Conservation (phyloP, 106 monocot species). For the Apostasia ramifera region DNA sequence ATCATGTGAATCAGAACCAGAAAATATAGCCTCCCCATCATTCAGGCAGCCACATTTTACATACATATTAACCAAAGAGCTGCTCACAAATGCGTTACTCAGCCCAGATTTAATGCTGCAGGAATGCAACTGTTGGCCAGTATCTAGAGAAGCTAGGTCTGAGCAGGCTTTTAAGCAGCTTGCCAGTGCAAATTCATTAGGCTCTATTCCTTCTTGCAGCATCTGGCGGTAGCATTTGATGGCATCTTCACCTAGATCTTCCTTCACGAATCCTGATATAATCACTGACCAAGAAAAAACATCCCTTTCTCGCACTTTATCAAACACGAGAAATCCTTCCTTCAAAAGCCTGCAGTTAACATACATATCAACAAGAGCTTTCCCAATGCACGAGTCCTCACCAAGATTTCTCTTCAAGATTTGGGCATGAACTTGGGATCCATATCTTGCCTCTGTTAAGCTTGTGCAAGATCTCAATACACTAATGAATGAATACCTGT, state of each 20-base stretch:
- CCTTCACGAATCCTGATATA: conserved; percentile 21
- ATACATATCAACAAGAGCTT: conserved; percentile 35
- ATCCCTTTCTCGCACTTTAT: conserved; percentile 19
- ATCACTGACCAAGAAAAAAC: conserved; percentile 43
- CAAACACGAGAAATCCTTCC: conserved; percentile 17
- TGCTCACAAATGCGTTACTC: conserved; percentile 15
- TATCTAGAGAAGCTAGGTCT: conserved; percentile 25
- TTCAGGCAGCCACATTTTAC: conserved; percentile 35
- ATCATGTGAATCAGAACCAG: conserved; percentile 8
- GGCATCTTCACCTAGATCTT: conserved; percentile 25
- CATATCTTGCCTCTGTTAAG: too few relatives aligned
- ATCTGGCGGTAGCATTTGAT: conserved; percentile 23
- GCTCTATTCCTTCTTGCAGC: neutral
- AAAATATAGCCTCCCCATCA: conserved; percentile 27
- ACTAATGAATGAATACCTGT: conserved; percentile 25
- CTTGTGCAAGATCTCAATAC: conserved; percentile 11
- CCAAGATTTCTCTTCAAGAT: too few relatives aligned
- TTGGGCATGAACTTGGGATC: too few relatives aligned
- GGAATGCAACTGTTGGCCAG: conserved; percentile 30
- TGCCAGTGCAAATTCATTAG: conserved; percentile 37
- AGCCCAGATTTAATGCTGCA: conserved; percentile 25
- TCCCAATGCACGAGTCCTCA: conserved; percentile 5
- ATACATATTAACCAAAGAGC: conserved; percentile 38
- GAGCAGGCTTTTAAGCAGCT: conserved; percentile 41
- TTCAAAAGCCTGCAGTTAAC: conserved; percentile 10